Base-by-base conservation (phyloP, 2,329 filamentous ascomycete species). In the Aspergillus pseudoterreus region DNA sequence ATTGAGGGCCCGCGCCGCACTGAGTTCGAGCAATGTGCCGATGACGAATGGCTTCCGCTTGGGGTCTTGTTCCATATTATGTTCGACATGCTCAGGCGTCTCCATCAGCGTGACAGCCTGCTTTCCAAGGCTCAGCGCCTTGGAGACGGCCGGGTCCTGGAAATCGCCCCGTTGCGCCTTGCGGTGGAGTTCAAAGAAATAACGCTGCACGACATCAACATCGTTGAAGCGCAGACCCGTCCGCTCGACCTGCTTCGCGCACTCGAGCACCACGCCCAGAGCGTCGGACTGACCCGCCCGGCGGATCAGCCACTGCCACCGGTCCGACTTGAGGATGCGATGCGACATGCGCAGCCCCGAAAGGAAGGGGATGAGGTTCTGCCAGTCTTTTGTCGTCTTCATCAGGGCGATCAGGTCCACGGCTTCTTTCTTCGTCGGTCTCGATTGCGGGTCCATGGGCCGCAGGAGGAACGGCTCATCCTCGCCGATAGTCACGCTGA, bases 21-120 rank as follows among this genome's bases (percentile, higher is more conserved):
- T 69, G 14, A 81, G 62, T 47, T 78, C 71, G 6, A 80, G 62
- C 15, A 78, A 53, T 2, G 71, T 62, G 19, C 68, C 75, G 42
- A 75, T 66, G 15, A 78, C 67, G 22, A 71, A 69, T 1, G 75
- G 73, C 49, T 66, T 64, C 43, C 59, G 60, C 55, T 73, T 71
- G 10, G 72, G 66, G 47, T 78, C 71, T 6, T 58, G 43, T 21
- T 57, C 44, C 4, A 57, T 17, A 14, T 61, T 49, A n/a, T 47
- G 42, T 15, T 59, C 54, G 8, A 54, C 55, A 50, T 74, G 69
- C 45, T 69, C 60, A n/a, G 64, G 60, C 4, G 59, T 50, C 41
- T 75, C 67, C 59, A 75, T 66, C 52, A 75, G 52, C 32, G 58
- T 54, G 4, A 66, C 65, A 11, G 69, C 62, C 42, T 68, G 62